Conservation (phyloP, 305 asterid genomes). For the Fraxinus sp. region DNA sequence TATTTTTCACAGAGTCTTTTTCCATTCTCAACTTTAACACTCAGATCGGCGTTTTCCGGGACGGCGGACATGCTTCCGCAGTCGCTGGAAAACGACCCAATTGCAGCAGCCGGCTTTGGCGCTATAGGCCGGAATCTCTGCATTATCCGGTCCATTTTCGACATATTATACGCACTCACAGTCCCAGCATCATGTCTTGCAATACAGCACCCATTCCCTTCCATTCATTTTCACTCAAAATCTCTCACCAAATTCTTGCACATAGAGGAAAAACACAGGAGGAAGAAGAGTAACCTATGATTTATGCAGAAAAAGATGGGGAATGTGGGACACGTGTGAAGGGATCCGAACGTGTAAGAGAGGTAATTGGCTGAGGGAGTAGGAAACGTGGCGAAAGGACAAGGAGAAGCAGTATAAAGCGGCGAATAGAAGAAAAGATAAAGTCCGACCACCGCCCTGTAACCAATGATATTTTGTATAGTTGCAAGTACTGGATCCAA, state of each 20-base stretch:
- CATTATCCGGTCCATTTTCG: constrained; percentile 57
- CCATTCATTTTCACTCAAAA: constrained; percentile 33
- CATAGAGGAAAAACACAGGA: not conserved
- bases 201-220: constrained; percentile 71
- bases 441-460: not conserved
- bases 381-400: constrained; percentile 30
- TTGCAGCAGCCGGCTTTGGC: constrained; percentile 50
- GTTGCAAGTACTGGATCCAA: constrained; percentile 25
- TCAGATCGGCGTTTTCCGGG: constrained; percentile 21
- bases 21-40: constrained; percentile 22
- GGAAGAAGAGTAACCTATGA: not conserved
- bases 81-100: constrained; percentile 30
- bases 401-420: not conserved
- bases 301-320: not conserved
- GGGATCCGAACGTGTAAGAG: constrained; percentile 28
- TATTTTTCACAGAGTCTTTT: constrained; percentile 31
- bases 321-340: not conserved
- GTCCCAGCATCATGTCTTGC: constrained; percentile 44
- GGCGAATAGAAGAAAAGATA: constrained; percentile 23
- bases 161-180: constrained; percentile 38
- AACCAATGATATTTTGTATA: constrained; percentile 24
- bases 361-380: constrained; percentile 17
- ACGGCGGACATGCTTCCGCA: constrained; percentile 20
- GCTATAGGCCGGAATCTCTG: constrained; percentile 67
- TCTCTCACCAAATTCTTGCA: not conserved